Conservation (phyloP, 352 stramenopile genomes). For the Phytophthora uliginosa region DNA sequence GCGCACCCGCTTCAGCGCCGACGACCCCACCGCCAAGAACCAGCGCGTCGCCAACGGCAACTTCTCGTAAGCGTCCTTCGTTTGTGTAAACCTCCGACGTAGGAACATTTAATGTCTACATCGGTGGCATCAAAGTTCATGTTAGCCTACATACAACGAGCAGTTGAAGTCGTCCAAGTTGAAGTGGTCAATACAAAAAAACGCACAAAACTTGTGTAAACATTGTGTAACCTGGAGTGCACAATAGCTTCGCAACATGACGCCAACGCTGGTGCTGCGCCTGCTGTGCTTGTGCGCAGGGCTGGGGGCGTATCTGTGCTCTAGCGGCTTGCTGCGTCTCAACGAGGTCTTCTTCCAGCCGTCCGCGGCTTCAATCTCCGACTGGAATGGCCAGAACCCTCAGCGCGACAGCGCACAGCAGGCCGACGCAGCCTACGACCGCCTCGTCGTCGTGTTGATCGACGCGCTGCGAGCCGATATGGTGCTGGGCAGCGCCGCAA, state of each 20-base stretch:
- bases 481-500: constrained; percentile 74
- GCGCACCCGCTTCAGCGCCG: constrained; percentile 57
- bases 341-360: constrained; percentile 63
- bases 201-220: background rate
- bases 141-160: too few species aligned
- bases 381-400: constrained; percentile 10
- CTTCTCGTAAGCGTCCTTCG: constrained; percentile 53
- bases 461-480: constrained; percentile 91
- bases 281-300: constrained; percentile 53
- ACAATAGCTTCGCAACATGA: constrained; percentile 17
- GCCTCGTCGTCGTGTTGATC: constrained; percentile 89
- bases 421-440: constrained; percentile 58
- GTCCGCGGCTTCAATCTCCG: background rate
- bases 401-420: background rate
- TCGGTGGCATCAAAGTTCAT: background rate
- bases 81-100: background rate
- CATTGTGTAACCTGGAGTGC: background rate
- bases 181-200: background rate
- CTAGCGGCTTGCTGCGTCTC: constrained; percentile 66
- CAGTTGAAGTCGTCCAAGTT: background rate
- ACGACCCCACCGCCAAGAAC: constrained; percentile 63
- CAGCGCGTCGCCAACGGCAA: constrained; percentile 78
- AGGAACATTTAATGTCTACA: background rate
- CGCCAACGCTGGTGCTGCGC: constrained; percentile 25
- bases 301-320: constrained; percentile 56